Base-by-base conservation (phyloP, 2,329 filamentous ascomycete genomes). In the Microcyclospora pomicola region DNA sequence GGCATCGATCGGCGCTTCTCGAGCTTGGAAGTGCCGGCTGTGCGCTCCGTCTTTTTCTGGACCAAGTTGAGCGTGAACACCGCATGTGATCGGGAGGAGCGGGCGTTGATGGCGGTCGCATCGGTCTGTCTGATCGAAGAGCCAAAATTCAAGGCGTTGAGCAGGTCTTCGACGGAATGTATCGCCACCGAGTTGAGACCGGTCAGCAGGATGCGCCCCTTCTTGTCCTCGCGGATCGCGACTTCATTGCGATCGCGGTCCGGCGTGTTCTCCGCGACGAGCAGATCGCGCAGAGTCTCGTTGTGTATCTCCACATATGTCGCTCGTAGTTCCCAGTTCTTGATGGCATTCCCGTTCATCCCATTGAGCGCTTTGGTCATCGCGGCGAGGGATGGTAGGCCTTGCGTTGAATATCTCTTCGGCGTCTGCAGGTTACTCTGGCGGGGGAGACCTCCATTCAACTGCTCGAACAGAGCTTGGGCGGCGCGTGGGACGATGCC, bases 401-500 rank as follows among this genome's bases (percentile, higher is more conserved):
- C 67, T 43, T 64, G 64, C 41, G 75, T 71, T 2, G 82, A 86
- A 49, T 92, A 91, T 46, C 85, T 76, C 34, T 77, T 73, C 1
- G 88, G 88, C 4, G 82, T 76, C 45, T 82, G 79, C 29, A 95
- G 71, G 36, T 86, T 85, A 12, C 82, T 83, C 37, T 48, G 48
- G 36, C 49, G 44, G 55, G 80, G 79, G 29, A 79, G 79, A 42
- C 70, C 72, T 35, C 82, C 76, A 54, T 75, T 72, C 34, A 98
- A 72, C 56, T 81, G 86, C 48, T 95, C 86, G 54, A 98, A 98
- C 5, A 98, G 71, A 19, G 80, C 76, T 27, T 75, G 73, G 2
- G 87, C 88, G 27, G 91, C 91, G 49, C 91, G 80, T 24, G 91
- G 88, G 49, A 98, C 87, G n/a, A 98, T 86, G 59, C 88, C 88